Base-by-base conservation (phyloP, 495 filamentous ascomycete genomes). In the Amphirosellinia nigrospora region DNA sequence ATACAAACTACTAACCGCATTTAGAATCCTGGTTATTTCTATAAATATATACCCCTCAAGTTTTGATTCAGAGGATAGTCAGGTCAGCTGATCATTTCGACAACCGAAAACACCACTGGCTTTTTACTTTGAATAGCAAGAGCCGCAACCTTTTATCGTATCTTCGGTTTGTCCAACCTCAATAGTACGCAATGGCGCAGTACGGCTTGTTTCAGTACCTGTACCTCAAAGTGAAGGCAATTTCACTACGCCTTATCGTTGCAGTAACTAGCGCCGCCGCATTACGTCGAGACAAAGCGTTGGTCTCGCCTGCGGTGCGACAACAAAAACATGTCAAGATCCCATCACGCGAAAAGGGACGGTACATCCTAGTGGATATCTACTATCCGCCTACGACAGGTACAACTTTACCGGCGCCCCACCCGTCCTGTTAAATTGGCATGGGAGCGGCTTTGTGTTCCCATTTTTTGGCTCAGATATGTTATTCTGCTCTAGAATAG, bases 301-400 rank as follows among this genome's bases (percentile, higher is more conserved):
- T 4, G 15, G 41, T 43, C 41, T 43, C 41, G 15, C 41, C 11
- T 43, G 41, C 41, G 13, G 41, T 43, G 41, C 41, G 13, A 43
- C 9, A 43, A 13, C 41, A 43, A 16, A 43, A 67, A 21, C 64
- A 46, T n/a, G 43, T 67, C 64, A 46, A 55, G 28, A 67, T 67
- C 28, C 64, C 64, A 10, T 67, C 64, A 9, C 64, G 64, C 23
- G 64, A 67, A 30, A 23, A 48, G 23, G 64, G 64, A 26, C 64
- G 64, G 19, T 55, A 36, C 46, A 52, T 67, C n/a, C 34, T 39
- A 21, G 64, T 48, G 23, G 64, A 67, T 21, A 48, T 67, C 8
- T 67, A 67, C 34, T 61, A 61, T 43, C 64, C 52, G 30, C 58
- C 58, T 15, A 38, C 19, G n/a, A n/a, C n/a, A n/a, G n/a, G n/a